Evolutionary conservation across 441 rosid genomes (phyloP).

Genomic region (Pelargonium australe): DNA sequence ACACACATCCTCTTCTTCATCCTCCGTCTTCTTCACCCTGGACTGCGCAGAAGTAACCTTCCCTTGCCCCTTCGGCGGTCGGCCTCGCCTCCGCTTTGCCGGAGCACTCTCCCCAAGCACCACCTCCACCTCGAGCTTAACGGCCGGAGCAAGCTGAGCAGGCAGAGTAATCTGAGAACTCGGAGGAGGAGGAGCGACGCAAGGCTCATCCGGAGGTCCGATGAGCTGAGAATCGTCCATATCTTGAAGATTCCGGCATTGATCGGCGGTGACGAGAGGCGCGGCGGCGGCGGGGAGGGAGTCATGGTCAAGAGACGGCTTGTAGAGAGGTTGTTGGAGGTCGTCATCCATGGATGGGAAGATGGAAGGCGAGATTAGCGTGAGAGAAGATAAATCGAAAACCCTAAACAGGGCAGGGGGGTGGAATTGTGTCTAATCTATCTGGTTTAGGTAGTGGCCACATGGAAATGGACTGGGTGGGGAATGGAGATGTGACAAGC

Average conservation of each 20-base stretch:
- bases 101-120: slow-evolving; percentile 24
- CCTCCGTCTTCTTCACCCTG: slow-evolving; percentile 47
- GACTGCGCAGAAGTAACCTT: slow-evolving; percentile 21
- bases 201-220: slow-evolving; percentile 14
- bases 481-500: slow-evolving; percentile 46
- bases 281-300: slow-evolving; percentile 12
- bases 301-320: not conserved
- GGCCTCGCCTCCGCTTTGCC: slow-evolving; percentile 67
- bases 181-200: slow-evolving; percentile 13
- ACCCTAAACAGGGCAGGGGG: slow-evolving; percentile 39
- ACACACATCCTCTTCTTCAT: slow-evolving; percentile 69
- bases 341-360: not conserved
- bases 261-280: slow-evolving; percentile 51
- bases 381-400: slow-evolving; percentile 19
- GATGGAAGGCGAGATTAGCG: slow-evolving; percentile 1
- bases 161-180: not conserved
- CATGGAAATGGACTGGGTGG: slow-evolving; percentile 37
- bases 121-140: slow-evolving; percentile 24
- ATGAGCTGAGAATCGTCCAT: slow-evolving; percentile 39
- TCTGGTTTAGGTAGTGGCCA: slow-evolving; percentile 31
- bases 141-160: slow-evolving; percentile 19
- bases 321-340: not conserved
- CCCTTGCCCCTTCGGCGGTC: slow-evolving; percentile 57
- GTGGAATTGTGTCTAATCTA: slow-evolving; percentile 28
- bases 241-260: slow-evolving; percentile 40